Evolutionary conservation across 225 moss, liverwort and hornwort species (phyloP), one percentile per base, ranked within the genome.

Genomic region (Physcomitrium patens): DNA sequence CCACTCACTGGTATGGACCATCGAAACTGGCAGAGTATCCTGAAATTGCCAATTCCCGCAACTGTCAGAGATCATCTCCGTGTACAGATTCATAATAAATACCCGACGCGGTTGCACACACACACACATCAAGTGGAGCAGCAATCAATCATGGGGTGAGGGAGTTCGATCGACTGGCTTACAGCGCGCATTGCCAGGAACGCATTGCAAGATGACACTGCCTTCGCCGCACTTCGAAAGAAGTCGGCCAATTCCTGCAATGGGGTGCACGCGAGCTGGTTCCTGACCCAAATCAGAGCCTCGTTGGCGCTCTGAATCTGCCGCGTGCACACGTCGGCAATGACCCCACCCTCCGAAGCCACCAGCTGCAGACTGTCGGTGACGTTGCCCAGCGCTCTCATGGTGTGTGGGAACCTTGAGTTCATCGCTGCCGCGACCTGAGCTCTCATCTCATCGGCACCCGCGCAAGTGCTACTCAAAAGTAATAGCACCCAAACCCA

Each of bases 221-320:
- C 83, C 27, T 76, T 83, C 2, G 81, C 69, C 0, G 86, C 81
- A 5, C 81, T 42, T 0, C 61, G 46, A 0, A 86, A 70, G 69
- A 81, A 74, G 15, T 20, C 43, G 11, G 73, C 73, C 0, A 73
- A 60, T 69, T 83, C 76, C 0, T 48, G 64, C 24, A 78, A 11
- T 1, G 37, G 0, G 24, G 62, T 20, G 11, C 7, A 18, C 0
- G 72, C 72, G 60, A 86, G 15, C 60, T 81, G 70, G 1, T 8
- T 19, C 0, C 83, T 14, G 1, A 84, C 24, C 83, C 80, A 84
- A 3, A 68, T 61, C n/a, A 86, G 55, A 0, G 80, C 72, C 1
- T 81, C 81, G 2, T 65, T 78, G 2, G 73, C 81, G 15, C 75
- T 78, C 68, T 78, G 72, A 1, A 83, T 69, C 13, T 83, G 86